phyloP scores from a whole-genome alignment of 2,329 filamentous ascomycete species.

The Phoma herbarum region DNA sequence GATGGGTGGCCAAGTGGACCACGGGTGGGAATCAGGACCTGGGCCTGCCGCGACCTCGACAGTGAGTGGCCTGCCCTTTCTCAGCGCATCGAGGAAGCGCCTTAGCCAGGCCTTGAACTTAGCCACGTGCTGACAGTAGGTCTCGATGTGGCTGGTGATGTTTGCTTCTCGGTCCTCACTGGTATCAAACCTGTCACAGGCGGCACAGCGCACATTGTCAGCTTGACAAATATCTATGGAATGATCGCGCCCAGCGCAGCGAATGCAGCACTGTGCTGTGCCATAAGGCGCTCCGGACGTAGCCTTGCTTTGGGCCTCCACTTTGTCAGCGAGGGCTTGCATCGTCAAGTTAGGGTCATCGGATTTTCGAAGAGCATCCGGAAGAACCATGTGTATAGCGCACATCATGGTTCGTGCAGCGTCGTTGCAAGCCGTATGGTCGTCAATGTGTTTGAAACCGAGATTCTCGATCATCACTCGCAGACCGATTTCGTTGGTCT shows the following conservation, averaged over 20 bases:
- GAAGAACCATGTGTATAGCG: conserved; percentile 30
- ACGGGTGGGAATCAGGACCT: conserved; percentile 2
- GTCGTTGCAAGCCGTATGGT: conserved; percentile 37
- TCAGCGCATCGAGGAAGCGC: conserved; percentile 11
- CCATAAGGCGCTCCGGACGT: conserved; percentile 14
- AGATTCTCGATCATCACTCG: conserved; percentile 16
- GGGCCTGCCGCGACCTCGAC: neutral
- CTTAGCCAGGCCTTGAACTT: conserved; percentile 16
- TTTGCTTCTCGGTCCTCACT: neutral
- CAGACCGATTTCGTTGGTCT: conserved; percentile 23
- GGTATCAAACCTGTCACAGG: conserved; percentile 16
- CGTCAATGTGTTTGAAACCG: conserved; percentile 24
- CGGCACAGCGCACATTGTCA: conserved; percentile 10
- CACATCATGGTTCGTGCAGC: conserved; percentile 35
- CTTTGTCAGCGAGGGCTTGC: conserved; percentile 15
- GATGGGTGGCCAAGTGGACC: conserved; percentile 6
- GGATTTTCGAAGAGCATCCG: neutral
- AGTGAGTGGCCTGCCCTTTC: neutral
- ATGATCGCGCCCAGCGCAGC: conserved; percentile 28
- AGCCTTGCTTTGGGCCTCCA: conserved; percentile 16
- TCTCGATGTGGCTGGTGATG: conserved; percentile 15
- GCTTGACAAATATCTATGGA: conserved; percentile 7
- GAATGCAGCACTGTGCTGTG: conserved; percentile 16
- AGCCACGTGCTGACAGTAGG: conserved; percentile 7
- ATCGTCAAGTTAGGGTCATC: neutral